Evolutionary conservation across 768 basidiomycete genomes (phyloP).

Genomic region (Amanita phalloides): DNA sequence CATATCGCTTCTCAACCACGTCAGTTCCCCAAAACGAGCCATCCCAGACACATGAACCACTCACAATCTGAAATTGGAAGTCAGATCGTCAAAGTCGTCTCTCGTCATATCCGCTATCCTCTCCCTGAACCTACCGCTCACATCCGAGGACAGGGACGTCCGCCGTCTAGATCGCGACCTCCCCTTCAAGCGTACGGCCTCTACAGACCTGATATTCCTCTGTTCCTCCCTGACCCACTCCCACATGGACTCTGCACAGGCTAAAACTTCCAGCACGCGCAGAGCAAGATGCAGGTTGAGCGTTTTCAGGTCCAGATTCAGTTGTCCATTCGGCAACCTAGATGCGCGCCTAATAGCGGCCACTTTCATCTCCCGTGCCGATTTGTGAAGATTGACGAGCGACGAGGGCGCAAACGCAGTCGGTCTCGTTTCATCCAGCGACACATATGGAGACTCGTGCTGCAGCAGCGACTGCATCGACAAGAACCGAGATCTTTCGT

Average conservation of each 20-base stretch:
- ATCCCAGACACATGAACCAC: slow-evolving; percentile 15
- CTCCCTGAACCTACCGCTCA: slow-evolving; percentile 13
- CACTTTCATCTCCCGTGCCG: slow-evolving; percentile 8
- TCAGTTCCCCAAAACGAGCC: not conserved
- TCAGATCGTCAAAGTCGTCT: slow-evolving; percentile 49
- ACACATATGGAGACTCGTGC: slow-evolving; percentile 33
- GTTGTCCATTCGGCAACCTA: slow-evolving; percentile 40
- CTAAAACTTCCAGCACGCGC: slow-evolving; percentile 54
- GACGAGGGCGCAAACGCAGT: slow-evolving; percentile 31
- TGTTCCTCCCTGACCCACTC: slow-evolving; percentile 55
- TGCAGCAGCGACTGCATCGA: slow-evolving; percentile 24
- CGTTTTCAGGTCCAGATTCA: slow-evolving; percentile 45
- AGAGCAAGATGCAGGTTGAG: slow-evolving; percentile 55
- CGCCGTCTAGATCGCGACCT: not conserved
- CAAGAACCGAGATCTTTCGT: slow-evolving; percentile 22
- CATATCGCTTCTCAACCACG: slow-evolving; percentile 43
- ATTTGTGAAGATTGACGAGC: slow-evolving; percentile 16
- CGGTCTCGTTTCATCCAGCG: slow-evolving; percentile 32
- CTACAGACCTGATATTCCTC: slow-evolving; percentile 10
- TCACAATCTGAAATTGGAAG: slow-evolving; percentile 52
- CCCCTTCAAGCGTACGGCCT: slow-evolving; percentile 3
- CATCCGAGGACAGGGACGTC: slow-evolving; percentile 8
- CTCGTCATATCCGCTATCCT: slow-evolving; percentile 41
- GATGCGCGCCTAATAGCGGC: slow-evolving; percentile 14
- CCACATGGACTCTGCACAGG: slow-evolving; percentile 73